Percentiles rank a stretch among this genome's conserved stretches.
phyloP scores from a whole-genome alignment of 2,329 filamentous ascomycete species.

The Penicillium polonicum region DNA sequence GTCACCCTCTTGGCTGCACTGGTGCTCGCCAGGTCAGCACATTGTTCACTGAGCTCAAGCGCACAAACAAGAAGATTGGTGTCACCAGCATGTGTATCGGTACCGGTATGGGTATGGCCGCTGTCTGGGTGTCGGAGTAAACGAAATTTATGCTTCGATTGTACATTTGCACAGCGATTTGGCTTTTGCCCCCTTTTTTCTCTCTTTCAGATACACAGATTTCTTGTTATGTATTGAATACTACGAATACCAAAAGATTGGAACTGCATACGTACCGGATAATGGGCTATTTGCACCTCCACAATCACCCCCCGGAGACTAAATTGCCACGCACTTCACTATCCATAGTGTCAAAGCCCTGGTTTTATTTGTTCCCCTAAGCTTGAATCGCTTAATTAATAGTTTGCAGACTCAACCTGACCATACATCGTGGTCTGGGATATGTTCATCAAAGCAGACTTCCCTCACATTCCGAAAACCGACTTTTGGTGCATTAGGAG shows the following conservation, averaged over 20 bases:
- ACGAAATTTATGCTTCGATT: slow-evolving; percentile 15
- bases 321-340: too few relatives aligned
- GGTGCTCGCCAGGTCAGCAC: slow-evolving; percentile 93
- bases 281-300: too few relatives aligned
- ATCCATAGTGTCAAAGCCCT: too few relatives aligned
- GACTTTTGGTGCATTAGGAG: too few relatives aligned
- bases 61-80: slow-evolving; percentile 80
- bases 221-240: slow-evolving; percentile 23
- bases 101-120: slow-evolving; percentile 97
- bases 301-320: too few relatives aligned
- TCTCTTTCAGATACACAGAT: slow-evolving; percentile 14
- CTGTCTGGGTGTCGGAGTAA: slow-evolving; percentile 93
- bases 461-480: too few relatives aligned
- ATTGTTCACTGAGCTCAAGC: slow-evolving; percentile 81
- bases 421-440: too few relatives aligned
- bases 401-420: too few relatives aligned
- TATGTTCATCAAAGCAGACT: too few relatives aligned
- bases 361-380: too few relatives aligned
- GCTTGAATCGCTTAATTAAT: not conserved
- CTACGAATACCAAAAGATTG: slow-evolving; percentile 23
- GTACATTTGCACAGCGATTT: slow-evolving; percentile 25
- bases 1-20: slow-evolving; percentile 91
- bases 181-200: slow-evolving; percentile 17
- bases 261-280: slow-evolving; percentile 5
- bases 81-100: slow-evolving; percentile 96